These are phyloP conservation scores for Mycosphaerella sp. DNA, from an alignment of 2,329 filamentous ascomycete species.

Conservation along the genomic window DNA sequence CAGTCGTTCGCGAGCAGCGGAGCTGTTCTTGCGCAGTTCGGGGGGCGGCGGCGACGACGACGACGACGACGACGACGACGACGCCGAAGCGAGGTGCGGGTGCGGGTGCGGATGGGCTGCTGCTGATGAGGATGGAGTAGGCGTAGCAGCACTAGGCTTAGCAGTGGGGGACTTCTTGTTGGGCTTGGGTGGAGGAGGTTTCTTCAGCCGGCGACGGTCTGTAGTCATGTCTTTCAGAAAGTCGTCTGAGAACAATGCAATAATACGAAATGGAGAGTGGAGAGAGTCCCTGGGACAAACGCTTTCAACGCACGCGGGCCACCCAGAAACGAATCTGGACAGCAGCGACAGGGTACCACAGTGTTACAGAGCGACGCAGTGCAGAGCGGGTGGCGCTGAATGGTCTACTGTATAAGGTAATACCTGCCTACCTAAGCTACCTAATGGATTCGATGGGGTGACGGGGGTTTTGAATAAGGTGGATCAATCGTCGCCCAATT, in stretches of 20 bases:
- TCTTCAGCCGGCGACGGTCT: background rate
- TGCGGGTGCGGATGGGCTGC: background rate
- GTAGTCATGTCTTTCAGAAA: background rate
- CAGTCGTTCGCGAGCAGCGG: background rate
- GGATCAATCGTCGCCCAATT: no score
- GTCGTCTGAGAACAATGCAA: conserved; percentile 3
- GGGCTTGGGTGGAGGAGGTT: background rate
- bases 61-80: background rate
- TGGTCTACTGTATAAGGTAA: background rate
- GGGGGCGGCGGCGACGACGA: background rate
- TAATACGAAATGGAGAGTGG: background rate
- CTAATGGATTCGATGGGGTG: no score
- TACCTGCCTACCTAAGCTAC: no score
- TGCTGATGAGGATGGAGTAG: background rate
- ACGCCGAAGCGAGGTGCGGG: background rate
- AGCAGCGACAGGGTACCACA: conserved; percentile 1
- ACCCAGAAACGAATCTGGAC: background rate
- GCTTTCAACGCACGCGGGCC: background rate
- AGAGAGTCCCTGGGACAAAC: conserved; percentile 4
- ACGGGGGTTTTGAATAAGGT: no score
- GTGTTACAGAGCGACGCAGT: background rate
- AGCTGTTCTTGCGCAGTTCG: background rate
- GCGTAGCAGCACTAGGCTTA: background rate
- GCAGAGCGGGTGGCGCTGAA: background rate
- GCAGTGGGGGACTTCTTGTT: background rate